Conservation (phyloP, 345 rosid species). For the Rhizophora mangle region DNA sequence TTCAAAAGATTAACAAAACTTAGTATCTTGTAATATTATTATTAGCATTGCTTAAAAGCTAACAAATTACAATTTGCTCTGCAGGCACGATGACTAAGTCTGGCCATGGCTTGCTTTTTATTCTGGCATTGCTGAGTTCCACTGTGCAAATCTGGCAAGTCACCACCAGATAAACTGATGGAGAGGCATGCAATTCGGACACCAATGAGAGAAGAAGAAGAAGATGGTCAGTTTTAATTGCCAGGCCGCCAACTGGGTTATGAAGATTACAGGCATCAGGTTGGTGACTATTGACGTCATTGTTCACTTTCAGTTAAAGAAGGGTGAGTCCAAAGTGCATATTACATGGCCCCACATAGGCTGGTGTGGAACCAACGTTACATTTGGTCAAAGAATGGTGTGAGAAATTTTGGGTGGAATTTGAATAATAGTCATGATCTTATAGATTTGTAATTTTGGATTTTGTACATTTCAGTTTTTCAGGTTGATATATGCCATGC, state of each 20-base stretch:
- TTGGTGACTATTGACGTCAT: constrained; percentile 1
- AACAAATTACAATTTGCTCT: background rate
- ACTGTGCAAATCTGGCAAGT: background rate
- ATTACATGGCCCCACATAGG: no score
- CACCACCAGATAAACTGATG: background rate
- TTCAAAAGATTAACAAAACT: no score
- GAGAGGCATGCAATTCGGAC: background rate
- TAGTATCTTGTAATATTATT: no score
- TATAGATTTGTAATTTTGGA: background rate
- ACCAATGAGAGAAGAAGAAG: constrained; percentile 31
- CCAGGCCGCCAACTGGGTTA: constrained; percentile 59
- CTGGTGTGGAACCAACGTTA: no score
- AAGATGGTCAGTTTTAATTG: constrained; percentile 65
- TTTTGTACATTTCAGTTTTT: background rate
- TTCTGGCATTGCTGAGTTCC: background rate
- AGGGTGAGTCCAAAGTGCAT: background rate
- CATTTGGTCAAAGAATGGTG: no score
- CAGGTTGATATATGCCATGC: constrained; percentile 80
- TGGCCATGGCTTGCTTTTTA: background rate
- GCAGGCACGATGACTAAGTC: background rate
- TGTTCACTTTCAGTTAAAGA: background rate
- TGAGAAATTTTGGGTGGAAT: background rate
- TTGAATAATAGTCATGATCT: no score
- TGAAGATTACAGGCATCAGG: constrained; percentile 69
- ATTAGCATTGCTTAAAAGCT: no score